Conservation (phyloP, 495 filamentous ascomycete genomes). For the Penicillium macrosclerotiorum region DNA sequence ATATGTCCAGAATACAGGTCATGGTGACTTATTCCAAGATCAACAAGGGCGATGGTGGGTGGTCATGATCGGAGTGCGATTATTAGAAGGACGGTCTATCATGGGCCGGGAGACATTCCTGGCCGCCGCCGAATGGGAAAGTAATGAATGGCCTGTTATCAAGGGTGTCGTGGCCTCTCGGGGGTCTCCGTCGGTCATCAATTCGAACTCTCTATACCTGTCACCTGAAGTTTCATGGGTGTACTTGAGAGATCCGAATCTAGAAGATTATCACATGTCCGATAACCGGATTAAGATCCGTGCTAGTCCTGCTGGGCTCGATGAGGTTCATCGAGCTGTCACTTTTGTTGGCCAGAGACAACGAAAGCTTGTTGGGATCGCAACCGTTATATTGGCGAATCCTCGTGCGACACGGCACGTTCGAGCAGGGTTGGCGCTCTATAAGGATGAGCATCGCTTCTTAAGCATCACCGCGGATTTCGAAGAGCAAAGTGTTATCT, state of each 20-base stretch:
- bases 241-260: conserved; percentile 5
- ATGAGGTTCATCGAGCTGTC: neutral
- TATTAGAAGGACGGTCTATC: conserved; percentile 42
- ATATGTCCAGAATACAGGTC: conserved; percentile 14
- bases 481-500: neutral
- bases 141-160: conserved; percentile 24
- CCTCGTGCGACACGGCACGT: neutral
- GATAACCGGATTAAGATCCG: neutral
- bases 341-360: conserved; percentile 9
- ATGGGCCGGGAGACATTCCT: conserved; percentile 63
- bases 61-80: conserved; percentile 46
- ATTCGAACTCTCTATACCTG: neutral
- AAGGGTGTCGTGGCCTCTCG: conserved; percentile 22
- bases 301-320: neutral
- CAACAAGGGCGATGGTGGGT: conserved; percentile 53
- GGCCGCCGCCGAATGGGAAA: conserved; percentile 49
- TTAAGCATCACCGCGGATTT: conserved; percentile 4
- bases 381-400: neutral
- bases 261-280: conserved; percentile 2
- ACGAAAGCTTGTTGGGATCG: conserved; percentile 6
- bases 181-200: neutral
- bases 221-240: conserved; percentile 2
- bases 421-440: conserved; percentile 11
- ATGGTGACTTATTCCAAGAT: conserved; percentile 42
- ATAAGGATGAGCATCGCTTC: conserved; percentile 22